Conservation (phyloP, 2,329 filamentous ascomycete genomes). For the Alternaria sp. region DNA sequence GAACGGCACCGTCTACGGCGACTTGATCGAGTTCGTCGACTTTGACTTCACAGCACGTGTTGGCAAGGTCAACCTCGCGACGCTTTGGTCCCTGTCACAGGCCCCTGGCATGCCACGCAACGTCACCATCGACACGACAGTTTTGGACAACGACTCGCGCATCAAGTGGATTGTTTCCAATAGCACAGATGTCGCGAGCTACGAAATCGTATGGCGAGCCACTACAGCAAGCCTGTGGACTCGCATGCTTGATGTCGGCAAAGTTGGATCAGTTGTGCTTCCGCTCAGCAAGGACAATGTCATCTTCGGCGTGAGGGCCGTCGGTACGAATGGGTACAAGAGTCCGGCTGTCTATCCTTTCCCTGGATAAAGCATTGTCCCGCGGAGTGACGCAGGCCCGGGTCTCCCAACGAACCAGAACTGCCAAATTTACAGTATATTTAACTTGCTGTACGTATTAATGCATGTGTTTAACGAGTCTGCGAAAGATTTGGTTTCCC, state of each 20-base stretch:
- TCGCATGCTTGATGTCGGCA: constrained; percentile 57
- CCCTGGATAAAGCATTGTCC: constrained; percentile 28
- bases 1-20: constrained; percentile 61
- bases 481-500: neutral
- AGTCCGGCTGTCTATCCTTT: constrained; percentile 57
- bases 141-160: constrained; percentile 57
- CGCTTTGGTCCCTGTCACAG: constrained; percentile 61
- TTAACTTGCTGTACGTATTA: neutral
- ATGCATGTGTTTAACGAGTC: neutral
- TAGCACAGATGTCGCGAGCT: constrained; percentile 52
- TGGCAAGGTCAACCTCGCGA: constrained; percentile 61
- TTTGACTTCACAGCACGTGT: constrained; percentile 62
- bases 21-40: constrained; percentile 64
- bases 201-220: constrained; percentile 64
- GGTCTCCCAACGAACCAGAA: neutral
- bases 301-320: constrained; percentile 62
- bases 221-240: constrained; percentile 60
- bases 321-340: constrained; percentile 59
- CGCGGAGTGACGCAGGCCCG: neutral
- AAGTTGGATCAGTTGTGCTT: constrained; percentile 54
- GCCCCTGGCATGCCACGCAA: constrained; percentile 59
- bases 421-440: neutral
- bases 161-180: constrained; percentile 57
- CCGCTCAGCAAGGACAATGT: constrained; percentile 64
- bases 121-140: constrained; percentile 56